Evolutionary conservation across 371 early-diverging fungal species (phyloP), one percentile per base, ranked within the genome.

Genomic region (Lichtheimia hyalospora): DNA sequence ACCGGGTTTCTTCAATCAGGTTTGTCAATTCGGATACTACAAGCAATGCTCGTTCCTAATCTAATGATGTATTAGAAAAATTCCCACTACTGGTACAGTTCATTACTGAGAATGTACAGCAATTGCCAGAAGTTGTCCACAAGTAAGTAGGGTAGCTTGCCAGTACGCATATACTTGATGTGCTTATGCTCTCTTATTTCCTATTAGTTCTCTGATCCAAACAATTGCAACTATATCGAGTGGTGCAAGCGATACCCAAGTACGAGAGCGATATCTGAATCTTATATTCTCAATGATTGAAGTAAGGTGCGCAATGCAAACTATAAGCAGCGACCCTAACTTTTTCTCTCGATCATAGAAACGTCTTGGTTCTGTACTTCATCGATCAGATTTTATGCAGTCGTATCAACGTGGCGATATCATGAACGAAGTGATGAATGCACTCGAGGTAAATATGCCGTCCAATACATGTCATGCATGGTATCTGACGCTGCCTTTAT

Each of bases 71-170:
- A 16, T 10, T 62, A 86, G 86, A 68, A 1, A 73, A 75, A 58
- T 91, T 89, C 59, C 84, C 87, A 40, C 71, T 70, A 2, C 66
- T 89, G 12, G 77, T 88, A 24, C 68, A 75, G 28, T 87, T 84
- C 59, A 75, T 91, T 55, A 79, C 89, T 18, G 75, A 74, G 10
- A 81, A 84, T 61, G 59, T 91, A 5, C 70, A 81, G 18, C 79
- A 83, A 13, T 64, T 91, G 25, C 89, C 91, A 2, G 85, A 87
- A 57, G 70, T 71, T 3, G 78, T 87, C n/a, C 87, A 88, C 71
- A 86, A 74, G 84, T 80, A 75, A 64, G 72, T 61, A 14, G 13
- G 13, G 16, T 34, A 8, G 4, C n/a, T 40, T 24, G 60, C 21
- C 43, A 39, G 25, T 14, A 25, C 40, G 27, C 25, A 16, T 25